A percentile compares a stretch with the other conserved stretches of the same genome.
These are phyloP conservation scores for Ascochyta lentis DNA, from an alignment of 2,329 filamentous ascomycete genomes.

Conservation along the genomic window DNA sequence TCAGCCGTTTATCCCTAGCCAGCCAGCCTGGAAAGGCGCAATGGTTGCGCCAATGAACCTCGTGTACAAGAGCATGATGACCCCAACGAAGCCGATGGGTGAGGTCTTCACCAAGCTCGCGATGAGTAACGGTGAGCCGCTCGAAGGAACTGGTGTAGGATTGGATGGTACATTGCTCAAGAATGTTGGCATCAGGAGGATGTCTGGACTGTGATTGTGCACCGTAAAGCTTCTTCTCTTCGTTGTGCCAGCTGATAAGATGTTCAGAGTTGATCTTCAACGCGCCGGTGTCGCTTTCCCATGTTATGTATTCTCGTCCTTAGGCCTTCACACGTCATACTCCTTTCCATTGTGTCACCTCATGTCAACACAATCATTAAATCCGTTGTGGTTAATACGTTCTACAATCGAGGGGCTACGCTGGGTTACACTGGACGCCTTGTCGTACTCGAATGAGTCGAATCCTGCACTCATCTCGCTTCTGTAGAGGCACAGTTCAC, in stretches of 20 bases:
- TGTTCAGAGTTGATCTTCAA: neutral
- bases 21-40: constrained; percentile 30
- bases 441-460: neutral
- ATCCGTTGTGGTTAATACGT: neutral
- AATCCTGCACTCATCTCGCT: constrained; percentile 8
- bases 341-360: neutral
- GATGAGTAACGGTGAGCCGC: constrained; percentile 53
- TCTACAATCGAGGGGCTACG: neutral
- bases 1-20: constrained; percentile 42
- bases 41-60: constrained; percentile 30
- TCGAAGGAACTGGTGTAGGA: constrained; percentile 49
- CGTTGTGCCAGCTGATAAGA: neutral
- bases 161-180: constrained; percentile 49
- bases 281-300: neutral
- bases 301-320: neutral
- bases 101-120: constrained; percentile 58
- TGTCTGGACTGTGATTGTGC: constrained; percentile 40
- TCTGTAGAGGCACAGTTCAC: neutral
- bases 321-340: too few relatives aligned
- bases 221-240: neutral
- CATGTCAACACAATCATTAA: neutral
- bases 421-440: neutral
- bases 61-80: constrained; percentile 45
- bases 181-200: constrained; percentile 51
- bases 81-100: constrained; percentile 57